Conservation (phyloP, 352 stramenopile genomes). For the Phytophthora quininea region DNA sequence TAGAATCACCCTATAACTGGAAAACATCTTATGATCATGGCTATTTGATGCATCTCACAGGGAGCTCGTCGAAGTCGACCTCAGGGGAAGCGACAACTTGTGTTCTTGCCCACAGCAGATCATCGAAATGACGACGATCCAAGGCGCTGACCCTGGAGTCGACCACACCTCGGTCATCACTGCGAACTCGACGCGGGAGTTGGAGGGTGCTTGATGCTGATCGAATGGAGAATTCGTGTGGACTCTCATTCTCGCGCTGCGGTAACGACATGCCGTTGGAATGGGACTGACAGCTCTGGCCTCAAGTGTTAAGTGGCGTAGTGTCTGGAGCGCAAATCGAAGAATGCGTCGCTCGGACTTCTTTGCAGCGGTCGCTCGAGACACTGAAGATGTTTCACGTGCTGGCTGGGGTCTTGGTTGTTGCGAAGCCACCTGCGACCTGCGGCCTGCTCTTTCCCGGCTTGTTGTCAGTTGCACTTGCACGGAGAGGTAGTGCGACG, state of each 20-base stretch:
- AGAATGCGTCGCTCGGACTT: not conserved
- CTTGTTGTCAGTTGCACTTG: not conserved
- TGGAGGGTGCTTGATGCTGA: no score
- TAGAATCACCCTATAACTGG: no score
- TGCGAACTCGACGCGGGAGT: no score
- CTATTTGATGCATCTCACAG: no score
- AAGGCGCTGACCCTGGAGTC: not conserved
- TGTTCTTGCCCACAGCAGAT: constrained; percentile 16
- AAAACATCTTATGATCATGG: no score
- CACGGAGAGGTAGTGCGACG: not conserved
- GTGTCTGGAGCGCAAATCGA: not conserved
- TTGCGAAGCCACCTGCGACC: not conserved
- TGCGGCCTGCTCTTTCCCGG: not conserved
- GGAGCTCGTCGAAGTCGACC: constrained; percentile 19
- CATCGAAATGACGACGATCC: constrained; percentile 8
- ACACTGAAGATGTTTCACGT: not conserved
- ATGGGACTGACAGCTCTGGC: not conserved
- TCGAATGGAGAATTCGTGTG: not conserved
- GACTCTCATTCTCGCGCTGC: not conserved
- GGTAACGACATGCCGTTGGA: not conserved
- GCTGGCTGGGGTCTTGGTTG: not conserved
- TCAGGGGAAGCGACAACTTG: constrained; percentile 18
- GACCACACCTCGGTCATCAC: no score
- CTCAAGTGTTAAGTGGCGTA: not conserved
- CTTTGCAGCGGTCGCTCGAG: not conserved